phyloP scores from a whole-genome alignment of 495 filamentous ascomycete species.

The Daldinia caldariorum region DNA sequence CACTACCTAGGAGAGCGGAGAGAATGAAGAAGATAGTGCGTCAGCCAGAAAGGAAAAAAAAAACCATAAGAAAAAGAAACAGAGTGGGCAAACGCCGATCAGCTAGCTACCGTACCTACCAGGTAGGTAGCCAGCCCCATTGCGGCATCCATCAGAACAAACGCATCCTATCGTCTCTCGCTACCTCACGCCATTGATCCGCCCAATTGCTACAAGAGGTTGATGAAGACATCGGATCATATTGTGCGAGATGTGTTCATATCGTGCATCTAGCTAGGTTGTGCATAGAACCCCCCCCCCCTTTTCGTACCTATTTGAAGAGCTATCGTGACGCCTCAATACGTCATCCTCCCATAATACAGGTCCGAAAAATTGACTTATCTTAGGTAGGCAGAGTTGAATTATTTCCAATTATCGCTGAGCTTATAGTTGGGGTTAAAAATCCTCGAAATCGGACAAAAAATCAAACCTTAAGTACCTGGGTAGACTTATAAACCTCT shows the following conservation, averaged over 20 bases:
- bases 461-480: neutral
- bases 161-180: conserved; percentile 14
- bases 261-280: conserved; percentile 5
- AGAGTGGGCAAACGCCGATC: conserved; percentile 34
- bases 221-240: neutral
- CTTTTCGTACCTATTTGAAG: neutral
- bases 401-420: neutral
- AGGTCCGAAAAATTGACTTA: neutral
- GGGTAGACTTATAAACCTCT: neutral
- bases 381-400: neutral
- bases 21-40: neutral
- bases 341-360: neutral
- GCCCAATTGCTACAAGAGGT: neutral
- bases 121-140: conserved; percentile 12
- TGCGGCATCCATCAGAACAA: conserved; percentile 26
- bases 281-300: neutral
- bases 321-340: neutral
- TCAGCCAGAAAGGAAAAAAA: conserved; percentile 1
- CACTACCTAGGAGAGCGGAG: neutral
- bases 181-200: conserved; percentile 15
- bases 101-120: too few relatives aligned
- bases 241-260: conserved; percentile 23
- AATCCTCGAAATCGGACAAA: neutral
- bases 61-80: too few relatives aligned
- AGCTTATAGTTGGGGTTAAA: neutral